Evolutionary conservation across 345 rosid genomes (phyloP), one percentile per base, ranked within the genome.

Genomic region (Diplotaxis tenuifolia): DNA sequence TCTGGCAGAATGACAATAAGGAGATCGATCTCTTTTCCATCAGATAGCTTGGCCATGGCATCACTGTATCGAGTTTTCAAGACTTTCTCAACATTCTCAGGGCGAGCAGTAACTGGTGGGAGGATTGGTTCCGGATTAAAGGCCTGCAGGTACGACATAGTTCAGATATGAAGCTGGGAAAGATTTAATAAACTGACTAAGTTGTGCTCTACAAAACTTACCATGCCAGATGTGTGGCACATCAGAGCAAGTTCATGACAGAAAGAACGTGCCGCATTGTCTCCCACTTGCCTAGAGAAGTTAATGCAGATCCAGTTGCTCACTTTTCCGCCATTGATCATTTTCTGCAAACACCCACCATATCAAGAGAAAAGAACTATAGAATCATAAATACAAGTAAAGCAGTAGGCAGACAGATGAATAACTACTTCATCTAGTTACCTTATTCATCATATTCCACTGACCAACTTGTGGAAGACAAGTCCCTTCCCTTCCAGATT

Each of bases 381-480:
- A 54, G 29, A 72, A 40, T 55, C 22, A n/a, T 12, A 56, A 3
- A 56, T 9, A 27, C 8, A 65, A 14, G 47, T 18, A 47, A 65
- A 14, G 47, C 25, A 47, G 4, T 11, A 42, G 10, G 36, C 11
- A 57, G 52, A 59, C 12, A 62, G 45, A 36, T n/a, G 49, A 49
- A 28, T 50, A 25, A 47, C 38, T 10, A 53, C 28, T 63, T 71
- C 59, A 29, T 53, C 10, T n/a, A 29, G 23, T 15, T 86, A 96
- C 99, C 88, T 92, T 96, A 11, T 96, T 92, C 99, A 90, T 92
- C 99, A 96, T 96, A 55, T 96, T 96, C 99, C 99, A 96, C 56
- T 91, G 96, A 3, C 99, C 99, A 63, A 92, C 95, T 76, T 92
- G 94, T 52, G 99, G 99, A 42, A 86, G 78, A 75, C 97, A 90